Conservation (phyloP, 441 rosid genomes). For the Pelargonium australe region DNA sequence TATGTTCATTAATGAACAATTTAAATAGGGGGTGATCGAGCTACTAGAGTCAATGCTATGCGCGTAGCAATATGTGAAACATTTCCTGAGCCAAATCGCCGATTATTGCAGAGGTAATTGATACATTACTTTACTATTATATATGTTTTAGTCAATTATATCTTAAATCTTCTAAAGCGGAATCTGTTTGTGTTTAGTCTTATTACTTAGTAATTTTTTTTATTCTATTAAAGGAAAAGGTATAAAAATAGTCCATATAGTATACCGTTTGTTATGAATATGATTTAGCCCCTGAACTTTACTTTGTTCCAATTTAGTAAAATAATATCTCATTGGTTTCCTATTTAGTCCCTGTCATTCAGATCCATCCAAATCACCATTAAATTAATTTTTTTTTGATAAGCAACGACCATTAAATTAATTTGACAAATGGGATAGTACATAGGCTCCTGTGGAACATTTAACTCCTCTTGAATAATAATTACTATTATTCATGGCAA, state of each 20-base stretch:
- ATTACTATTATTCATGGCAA: background rate
- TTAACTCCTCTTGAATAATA: background rate
- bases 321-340: no score
- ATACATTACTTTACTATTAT: conserved; percentile 2
- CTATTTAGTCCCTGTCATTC: no score
- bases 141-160: background rate
- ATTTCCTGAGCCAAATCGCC: conserved; percentile 99
- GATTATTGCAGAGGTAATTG: conserved; percentile 78
- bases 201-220: background rate
- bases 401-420: no score
- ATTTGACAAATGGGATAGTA: no score
- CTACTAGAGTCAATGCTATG: conserved; percentile 68
- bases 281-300: no score
- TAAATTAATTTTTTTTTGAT: no score
- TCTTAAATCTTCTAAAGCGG: background rate
- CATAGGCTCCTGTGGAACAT: no score
- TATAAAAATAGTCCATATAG: no score
- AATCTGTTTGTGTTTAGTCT: background rate
- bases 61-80: conserved; percentile 83
- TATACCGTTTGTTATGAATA: no score
- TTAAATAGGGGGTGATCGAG: conserved; percentile 60
- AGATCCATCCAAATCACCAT: no score
- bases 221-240: background rate
- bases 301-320: no score
- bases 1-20: conserved; percentile 17